phyloP scores from a whole-genome alignment of 495 filamentous ascomycete species.

The Chaetomium fimeti region DNA sequence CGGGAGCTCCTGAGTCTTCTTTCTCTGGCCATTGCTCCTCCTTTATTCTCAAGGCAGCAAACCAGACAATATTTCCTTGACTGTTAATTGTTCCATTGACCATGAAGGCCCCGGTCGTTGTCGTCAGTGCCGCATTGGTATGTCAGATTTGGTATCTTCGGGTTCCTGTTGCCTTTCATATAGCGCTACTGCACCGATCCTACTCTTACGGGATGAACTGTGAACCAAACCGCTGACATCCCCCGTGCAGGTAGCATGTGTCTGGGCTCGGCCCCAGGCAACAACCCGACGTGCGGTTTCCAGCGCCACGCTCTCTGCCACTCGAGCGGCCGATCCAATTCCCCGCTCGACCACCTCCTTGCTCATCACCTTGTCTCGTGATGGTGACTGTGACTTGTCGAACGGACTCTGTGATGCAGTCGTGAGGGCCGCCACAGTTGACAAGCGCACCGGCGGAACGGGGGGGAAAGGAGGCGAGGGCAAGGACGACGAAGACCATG shows the following conservation, averaged over 20 bases:
- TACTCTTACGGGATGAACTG: background rate
- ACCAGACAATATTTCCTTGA: background rate
- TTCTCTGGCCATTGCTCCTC: background rate
- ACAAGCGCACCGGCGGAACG: background rate
- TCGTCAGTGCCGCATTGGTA: constrained; percentile 23
- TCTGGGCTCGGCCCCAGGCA: background rate
- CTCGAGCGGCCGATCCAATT: background rate
- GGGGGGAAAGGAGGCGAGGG: constrained; percentile 10
- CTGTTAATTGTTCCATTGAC: background rate
- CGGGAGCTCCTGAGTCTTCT: background rate
- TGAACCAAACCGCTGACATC: background rate
- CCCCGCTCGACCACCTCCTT: background rate
- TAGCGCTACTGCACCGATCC: no score
- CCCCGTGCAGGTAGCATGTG: background rate
- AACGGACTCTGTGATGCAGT: background rate
- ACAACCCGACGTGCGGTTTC: background rate
- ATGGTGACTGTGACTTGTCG: background rate
- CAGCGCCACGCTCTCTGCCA: background rate
- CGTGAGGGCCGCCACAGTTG: background rate
- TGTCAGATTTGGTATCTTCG: background rate
- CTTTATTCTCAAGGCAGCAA: background rate
- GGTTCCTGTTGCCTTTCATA: background rate
- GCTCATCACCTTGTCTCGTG: background rate
- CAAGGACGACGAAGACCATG: constrained; percentile 1
- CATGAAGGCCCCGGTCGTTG: constrained; percentile 31